phyloP scores from a whole-genome alignment of 2,329 filamentous ascomycete species.

The Conoideocrella luteorostrata region DNA sequence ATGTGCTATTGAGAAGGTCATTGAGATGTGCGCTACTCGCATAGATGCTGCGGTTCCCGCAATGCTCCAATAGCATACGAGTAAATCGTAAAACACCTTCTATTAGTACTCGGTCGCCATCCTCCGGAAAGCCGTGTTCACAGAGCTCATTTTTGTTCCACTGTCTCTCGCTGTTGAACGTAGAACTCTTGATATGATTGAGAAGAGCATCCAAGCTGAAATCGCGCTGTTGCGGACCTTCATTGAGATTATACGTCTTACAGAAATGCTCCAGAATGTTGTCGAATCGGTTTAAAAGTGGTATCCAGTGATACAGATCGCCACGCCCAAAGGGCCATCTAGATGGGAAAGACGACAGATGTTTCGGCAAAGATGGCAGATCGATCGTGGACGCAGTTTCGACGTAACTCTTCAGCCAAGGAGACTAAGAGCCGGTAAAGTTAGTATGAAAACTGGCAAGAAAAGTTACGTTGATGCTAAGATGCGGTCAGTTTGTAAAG shows the following conservation, averaged over 20 bases:
- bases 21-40: constrained; percentile 87
- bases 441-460: background rate
- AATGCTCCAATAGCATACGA: constrained; percentile 82
- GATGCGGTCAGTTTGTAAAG: constrained; percentile 17
- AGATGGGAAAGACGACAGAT: constrained; percentile 74
- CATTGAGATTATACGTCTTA: constrained; percentile 69
- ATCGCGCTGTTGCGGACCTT: constrained; percentile 72
- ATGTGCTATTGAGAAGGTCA: constrained; percentile 82
- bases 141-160: constrained; percentile 42
- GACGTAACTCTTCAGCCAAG: constrained; percentile 79
- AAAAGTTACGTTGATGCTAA: background rate
- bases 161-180: constrained; percentile 39
- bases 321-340: constrained; percentile 94
- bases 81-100: constrained; percentile 81
- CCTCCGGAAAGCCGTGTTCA: constrained; percentile 57
- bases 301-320: constrained; percentile 97
- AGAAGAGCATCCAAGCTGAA: constrained; percentile 64
- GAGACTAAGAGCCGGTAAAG: constrained; percentile 53
- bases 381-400: constrained; percentile 60
- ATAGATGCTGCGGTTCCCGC: constrained; percentile 93
- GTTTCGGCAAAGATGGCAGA: constrained; percentile 68
- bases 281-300: constrained; percentile 88
- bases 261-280: constrained; percentile 77
- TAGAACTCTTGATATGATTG: constrained; percentile 47
- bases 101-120: constrained; percentile 76